These are phyloP conservation scores for Phytophthora sp. DNA, from an alignment of 352 stramenopile species.

Conservation along the genomic window DNA sequence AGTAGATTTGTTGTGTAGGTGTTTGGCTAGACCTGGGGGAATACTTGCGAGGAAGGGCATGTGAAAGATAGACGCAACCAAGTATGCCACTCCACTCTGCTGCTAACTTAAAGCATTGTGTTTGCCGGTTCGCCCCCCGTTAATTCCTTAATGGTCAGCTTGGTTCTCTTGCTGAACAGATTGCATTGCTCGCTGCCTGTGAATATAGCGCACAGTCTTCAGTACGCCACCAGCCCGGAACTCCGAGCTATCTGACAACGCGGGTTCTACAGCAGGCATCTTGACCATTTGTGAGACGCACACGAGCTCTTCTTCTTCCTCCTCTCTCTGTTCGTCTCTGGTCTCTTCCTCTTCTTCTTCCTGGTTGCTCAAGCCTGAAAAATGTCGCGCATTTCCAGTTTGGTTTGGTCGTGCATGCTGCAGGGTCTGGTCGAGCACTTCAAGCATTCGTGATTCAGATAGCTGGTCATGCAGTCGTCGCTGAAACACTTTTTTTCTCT, in stretches of 20 bases:
- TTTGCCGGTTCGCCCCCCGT: neutral
- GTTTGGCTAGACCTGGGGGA: conserved; percentile 3
- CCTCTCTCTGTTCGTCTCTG: conserved; percentile 29
- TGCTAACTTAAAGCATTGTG: conserved; percentile 16
- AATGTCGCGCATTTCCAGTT: neutral
- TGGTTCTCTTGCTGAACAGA: conserved; percentile 34
- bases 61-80: conserved; percentile 25
- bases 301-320: conserved; percentile 73
- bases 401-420: conserved; percentile 11
- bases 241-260: conserved; percentile 15
- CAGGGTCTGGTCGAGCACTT: conserved; percentile 64
- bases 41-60: conserved; percentile 6
- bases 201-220: conserved; percentile 42
- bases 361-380: conserved; percentile 24
- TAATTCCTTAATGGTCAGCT: conserved; percentile 19
- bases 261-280: conserved; percentile 22
- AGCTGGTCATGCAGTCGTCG: conserved; percentile 66
- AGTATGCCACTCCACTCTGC: conserved; percentile 1
- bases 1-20: conserved; percentile 4
- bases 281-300: conserved; percentile 77
- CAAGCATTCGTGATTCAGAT: conserved; percentile 71
- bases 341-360: conserved; percentile 29
- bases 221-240: conserved; percentile 38
- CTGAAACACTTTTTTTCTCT: conserved; percentile 42
- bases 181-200: conserved; percentile 23